Conservation (phyloP, 2,329 filamentous ascomycete genomes). For the Pyrenophora seminiperda region DNA sequence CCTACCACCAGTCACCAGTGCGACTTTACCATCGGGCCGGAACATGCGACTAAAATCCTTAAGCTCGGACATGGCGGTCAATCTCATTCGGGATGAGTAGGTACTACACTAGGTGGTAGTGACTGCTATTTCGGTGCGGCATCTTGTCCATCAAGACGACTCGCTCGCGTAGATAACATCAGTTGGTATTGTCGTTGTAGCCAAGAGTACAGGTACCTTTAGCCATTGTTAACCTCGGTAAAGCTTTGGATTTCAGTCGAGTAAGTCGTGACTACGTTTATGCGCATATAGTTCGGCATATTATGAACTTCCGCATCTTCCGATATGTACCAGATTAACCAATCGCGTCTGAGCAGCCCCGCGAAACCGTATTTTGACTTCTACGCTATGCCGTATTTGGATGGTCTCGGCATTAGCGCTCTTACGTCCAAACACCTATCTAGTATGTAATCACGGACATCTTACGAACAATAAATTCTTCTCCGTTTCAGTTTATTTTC, state of each 20-base stretch:
- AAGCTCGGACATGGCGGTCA: conserved; percentile 38
- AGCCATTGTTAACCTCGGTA: no score
- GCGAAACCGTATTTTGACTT: conserved; percentile 11
- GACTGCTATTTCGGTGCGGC: not conserved
- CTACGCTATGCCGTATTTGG: conserved; percentile 18
- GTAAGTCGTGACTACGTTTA: no score
- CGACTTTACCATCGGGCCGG: conserved; percentile 46
- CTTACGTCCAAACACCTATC: not conserved
- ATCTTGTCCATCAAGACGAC: conserved; percentile 16
- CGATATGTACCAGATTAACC: conserved; percentile 29
- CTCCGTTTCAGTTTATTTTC: not conserved
- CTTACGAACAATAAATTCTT: not conserved
- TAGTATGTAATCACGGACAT: no score
- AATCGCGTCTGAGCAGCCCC: conserved; percentile 23
- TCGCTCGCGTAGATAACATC: conserved; percentile 15
- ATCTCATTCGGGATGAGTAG: conserved; percentile 1
- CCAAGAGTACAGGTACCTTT: no score
- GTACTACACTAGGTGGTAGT: not conserved
- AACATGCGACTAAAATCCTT: conserved; percentile 44
- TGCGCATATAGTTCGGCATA: conserved; percentile 21
- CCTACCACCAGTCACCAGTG: conserved; percentile 45
- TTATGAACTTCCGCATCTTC: conserved; percentile 33
- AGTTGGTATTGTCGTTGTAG: conserved; percentile 5
- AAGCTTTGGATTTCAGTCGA: no score
- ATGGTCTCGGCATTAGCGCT: conserved; percentile 23